A percentile compares a stretch with the other conserved stretches of the same genome.
Conservation (phyloP, 768 basidiomycete genomes). For the Pisolithus sp. region DNA sequence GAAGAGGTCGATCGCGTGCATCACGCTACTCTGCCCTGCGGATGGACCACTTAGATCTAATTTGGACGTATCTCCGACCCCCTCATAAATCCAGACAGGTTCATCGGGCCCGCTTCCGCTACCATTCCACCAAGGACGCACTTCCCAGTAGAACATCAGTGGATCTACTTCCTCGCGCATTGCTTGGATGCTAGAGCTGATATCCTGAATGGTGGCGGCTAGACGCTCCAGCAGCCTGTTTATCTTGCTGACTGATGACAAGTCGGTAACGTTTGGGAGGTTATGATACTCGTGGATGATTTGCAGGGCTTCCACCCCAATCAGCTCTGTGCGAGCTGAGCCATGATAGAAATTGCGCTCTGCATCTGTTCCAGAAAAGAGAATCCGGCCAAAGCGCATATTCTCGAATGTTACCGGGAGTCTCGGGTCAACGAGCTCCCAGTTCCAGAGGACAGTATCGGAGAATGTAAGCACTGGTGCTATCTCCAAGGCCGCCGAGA, state of each 20-base stretch:
- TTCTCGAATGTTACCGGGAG: conserved; percentile 63
- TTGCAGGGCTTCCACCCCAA: conserved; percentile 78
- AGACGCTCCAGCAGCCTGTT: conserved; percentile 67
- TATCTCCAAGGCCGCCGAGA: conserved; percentile 74
- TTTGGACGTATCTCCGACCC: conserved; percentile 49
- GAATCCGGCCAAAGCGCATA: conserved; percentile 55
- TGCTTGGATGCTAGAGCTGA: conserved; percentile 62
- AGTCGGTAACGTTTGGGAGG: conserved; percentile 60
- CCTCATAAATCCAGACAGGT: conserved; percentile 73
- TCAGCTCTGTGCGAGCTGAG: conserved; percentile 80
- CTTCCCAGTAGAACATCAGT: conserved; percentile 79
- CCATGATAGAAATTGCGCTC: conserved; percentile 83
- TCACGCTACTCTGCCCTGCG: conserved; percentile 89
- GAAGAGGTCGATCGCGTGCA: conserved; percentile 82
- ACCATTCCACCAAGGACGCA: conserved; percentile 91
- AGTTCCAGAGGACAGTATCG: conserved; percentile 95
- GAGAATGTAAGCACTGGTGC: conserved; percentile 94
- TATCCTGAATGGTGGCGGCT: conserved; percentile 61
- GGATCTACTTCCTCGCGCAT: conserved; percentile 75
- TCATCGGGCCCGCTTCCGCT: conserved; percentile 50
- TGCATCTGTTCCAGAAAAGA: conserved; percentile 81
- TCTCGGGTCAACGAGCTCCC: conserved; percentile 51
- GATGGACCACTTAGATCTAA: conserved; percentile 82
- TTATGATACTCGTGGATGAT: conserved; percentile 85
- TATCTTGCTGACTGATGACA: conserved; percentile 60